Percentiles rank a stretch among this genome's conserved stretches.
These are phyloP conservation scores for Pleodorina starrii DNA, from an alignment of 139 green algal species.

Conservation along the genomic window DNA sequence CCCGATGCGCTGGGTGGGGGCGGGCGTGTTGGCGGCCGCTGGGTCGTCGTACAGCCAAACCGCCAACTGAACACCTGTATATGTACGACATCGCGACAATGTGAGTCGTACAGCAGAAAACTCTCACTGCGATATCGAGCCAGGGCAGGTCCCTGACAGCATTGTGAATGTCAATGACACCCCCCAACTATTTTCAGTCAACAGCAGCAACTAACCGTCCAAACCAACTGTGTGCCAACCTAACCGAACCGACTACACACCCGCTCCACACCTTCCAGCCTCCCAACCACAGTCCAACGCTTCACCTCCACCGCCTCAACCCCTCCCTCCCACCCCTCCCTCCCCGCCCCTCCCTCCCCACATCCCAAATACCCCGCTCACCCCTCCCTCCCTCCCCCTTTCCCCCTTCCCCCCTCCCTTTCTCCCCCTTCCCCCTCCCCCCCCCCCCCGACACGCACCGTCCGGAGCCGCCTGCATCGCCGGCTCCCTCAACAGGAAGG, in stretches of 20 bases:
- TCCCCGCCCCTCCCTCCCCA: too few relatives aligned
- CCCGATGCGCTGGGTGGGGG: conserved; percentile 24
- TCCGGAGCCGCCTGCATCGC: conserved; percentile 45
- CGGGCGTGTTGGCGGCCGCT: conserved; percentile 35
- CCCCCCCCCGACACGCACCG: neutral
- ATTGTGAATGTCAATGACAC: too few relatives aligned
- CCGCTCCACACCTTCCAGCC: too few relatives aligned
- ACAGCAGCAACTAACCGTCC: too few relatives aligned
- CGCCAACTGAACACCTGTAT: conserved; percentile 48
- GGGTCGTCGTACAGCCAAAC: conserved; percentile 68
- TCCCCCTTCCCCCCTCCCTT: neutral
- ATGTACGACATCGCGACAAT: neutral
- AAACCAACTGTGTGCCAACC: too few relatives aligned
- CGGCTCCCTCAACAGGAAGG: conserved; percentile 80
- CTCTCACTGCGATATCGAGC: too few relatives aligned
- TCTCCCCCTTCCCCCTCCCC: neutral
- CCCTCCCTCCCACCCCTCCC: neutral
- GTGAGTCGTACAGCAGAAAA: too few relatives aligned
- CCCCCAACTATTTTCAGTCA: too few relatives aligned
- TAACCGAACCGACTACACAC: too few relatives aligned
- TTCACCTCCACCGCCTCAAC: neutral
- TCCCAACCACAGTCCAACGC: too few relatives aligned
- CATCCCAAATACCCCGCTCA: neutral
- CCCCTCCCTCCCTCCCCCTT: neutral
- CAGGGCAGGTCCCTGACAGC: too few relatives aligned